Base-by-base conservation (phyloP, 2,329 filamentous ascomycete species). In the Fusarium buxicola region DNA sequence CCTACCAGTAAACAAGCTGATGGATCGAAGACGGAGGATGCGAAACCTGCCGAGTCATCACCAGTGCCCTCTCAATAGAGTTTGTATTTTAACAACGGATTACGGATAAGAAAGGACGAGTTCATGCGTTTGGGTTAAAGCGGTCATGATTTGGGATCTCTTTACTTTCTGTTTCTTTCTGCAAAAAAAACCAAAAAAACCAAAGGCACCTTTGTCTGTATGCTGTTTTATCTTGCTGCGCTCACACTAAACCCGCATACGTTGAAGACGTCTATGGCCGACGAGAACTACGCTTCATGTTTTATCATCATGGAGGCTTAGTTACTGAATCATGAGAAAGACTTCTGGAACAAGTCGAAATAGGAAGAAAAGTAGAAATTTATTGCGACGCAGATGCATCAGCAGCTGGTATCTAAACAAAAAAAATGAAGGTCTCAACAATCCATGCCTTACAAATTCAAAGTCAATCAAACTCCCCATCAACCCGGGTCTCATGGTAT, bases 391-490 rank as follows among this genome's bases (percentile, higher is more conserved):
- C 50, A 64, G 50, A 53, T 43, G 46, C 60, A 64, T 52, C 55
- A 58, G 41, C 36, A 66, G 50, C 57, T 67, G 68, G 68, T 69
- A 72, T 72, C 67, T 66, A 67, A 69, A 56, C 41, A 69, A 70
- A 58, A 54, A 58, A 55, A 56, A 67, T 45, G 13, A 55, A 44
- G 50, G 52, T 64, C 48, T 32, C 11, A 54, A 31, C 8, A 60
- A 50, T 40, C 34, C 39, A 60, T 66, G 47, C 30, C 34, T 38
- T 52, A 32, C 47, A 56, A 69, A 64, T 47, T 50, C 56, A 60
- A 69, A 64, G 43, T 58, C 46, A 61, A 55, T 40, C 59, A 52
- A 70, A 71, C 68, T 71, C 68, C 68, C 39, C 36, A 15, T 54
- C 51, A 55, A 34, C 35, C 35, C 49, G 34, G 25, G 58, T 51